Percentiles rank a stretch among this genome's conserved stretches.
Evolutionary conservation across 352 stramenopile species (phyloP).

Genomic region (Salisapilia sapeloensis): DNA sequence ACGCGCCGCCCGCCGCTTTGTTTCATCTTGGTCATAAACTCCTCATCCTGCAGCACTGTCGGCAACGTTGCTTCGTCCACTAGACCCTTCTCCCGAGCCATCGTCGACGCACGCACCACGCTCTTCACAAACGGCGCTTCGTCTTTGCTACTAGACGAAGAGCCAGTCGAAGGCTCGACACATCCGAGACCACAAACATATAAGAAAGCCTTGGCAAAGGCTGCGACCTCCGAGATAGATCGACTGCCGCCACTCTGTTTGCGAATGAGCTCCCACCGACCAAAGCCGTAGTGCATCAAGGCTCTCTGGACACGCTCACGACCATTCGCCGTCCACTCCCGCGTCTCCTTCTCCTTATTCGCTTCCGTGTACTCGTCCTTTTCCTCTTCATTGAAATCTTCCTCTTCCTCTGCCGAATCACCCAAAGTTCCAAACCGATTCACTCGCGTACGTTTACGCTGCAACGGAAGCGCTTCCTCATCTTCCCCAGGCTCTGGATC

Average conservation of each 20-base stretch:
- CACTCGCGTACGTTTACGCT: conserved; percentile 77
- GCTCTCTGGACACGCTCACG: conserved; percentile 68
- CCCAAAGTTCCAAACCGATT: conserved; percentile 50
- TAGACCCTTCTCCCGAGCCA: conserved; percentile 46
- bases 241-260: conserved; percentile 77
- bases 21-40: conserved; percentile 76
- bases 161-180: conserved; percentile 16
- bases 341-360: conserved; percentile 48
- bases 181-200: conserved; percentile 71
- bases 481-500: conserved; percentile 49
- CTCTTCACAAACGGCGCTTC: conserved; percentile 75
- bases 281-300: conserved; percentile 79
- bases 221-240: conserved; percentile 64
- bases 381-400: conserved; percentile 53
- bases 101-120: conserved; percentile 37
- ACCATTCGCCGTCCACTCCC: conserved; percentile 78
- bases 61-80: conserved; percentile 63
- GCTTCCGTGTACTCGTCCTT: conserved; percentile 17
- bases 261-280: conserved; percentile 77
- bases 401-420: conserved; percentile 16
- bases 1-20: conserved; percentile 70
- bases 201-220: conserved; percentile 75
- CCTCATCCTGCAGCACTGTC: conserved; percentile 68
- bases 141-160: conserved; percentile 62
- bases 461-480: conserved; percentile 44